Base-by-base conservation (phyloP, 257 asterid genomes). In the Galeopsis tetrahit region DNA sequence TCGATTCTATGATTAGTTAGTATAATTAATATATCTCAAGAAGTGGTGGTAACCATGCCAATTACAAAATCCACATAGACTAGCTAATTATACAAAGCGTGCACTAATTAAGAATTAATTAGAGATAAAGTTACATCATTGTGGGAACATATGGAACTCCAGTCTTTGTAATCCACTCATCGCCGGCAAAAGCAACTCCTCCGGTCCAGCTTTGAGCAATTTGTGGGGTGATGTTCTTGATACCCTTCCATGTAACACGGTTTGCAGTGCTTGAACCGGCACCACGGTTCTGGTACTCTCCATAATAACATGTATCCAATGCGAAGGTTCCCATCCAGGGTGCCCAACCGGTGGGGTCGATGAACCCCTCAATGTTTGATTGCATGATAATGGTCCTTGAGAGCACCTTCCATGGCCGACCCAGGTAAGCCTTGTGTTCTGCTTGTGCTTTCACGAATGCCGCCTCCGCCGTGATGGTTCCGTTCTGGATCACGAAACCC, bases 331-430 rank as follows among this genome's bases (percentile, higher is more conserved):
- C 85, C 13, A 42, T n/a, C 90, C 92, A 85, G 2, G 82, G 78
- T 0, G 88, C 39, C 88, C 88, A 87, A 0, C 92, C 92, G 39
- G 68, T 60, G 0, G 90, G 88, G 28, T 74, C 63, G 10, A 87
- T 77, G 67, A 79, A 74, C 0, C 51, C 73, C 0, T 61, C 88
- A 10, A 87, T 75, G 43, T 71, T 3, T 0, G 85, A 64, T 2
- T 82, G 76, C 81, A 87, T 81, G 74, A 88, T 71, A 28, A 86
- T 82, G 10, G 94, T 88, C 52, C 85, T 84, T 0, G 91, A 84
- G 68, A 49, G 79, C 17, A 46, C 64, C 78, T 88, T 88, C 94
- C 91, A 85, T 1, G 94, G 94, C 3, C 91, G 78, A 2, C 94
- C 89, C 1, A 86, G 86, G 73, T 57, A 88, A 0, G 77, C 84